A percentile compares a stretch with the other conserved stretches of the same genome.
Conservation (phyloP, 257 asterid genomes). For the Anisodus acutangulus region DNA sequence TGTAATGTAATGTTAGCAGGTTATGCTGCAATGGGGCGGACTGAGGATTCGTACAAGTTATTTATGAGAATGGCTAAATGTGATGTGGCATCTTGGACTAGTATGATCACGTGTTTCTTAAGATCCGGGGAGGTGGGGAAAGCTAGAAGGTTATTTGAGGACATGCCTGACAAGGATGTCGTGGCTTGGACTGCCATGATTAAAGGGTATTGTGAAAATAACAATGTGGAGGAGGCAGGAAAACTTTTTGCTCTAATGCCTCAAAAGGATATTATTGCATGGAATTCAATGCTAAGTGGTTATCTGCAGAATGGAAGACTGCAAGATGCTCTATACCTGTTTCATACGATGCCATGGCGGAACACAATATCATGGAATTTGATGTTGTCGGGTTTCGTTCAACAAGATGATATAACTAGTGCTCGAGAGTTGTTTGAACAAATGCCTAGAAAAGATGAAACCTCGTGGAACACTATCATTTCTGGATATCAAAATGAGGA, state of each 20-base stretch:
- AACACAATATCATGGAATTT: slow-evolving; percentile 68
- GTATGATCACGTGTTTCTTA: slow-evolving; percentile 59
- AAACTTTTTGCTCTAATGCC: slow-evolving; percentile 66
- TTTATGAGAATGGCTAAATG: slow-evolving; percentile 49
- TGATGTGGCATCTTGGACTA: slow-evolving; percentile 80
- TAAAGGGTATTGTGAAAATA: slow-evolving; percentile 64
- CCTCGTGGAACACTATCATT: slow-evolving; percentile 66
- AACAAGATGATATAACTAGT: slow-evolving; percentile 46
- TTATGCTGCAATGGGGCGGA: slow-evolving; percentile 42
- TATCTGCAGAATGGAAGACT: slow-evolving; percentile 48
- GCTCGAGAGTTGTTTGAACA: slow-evolving; percentile 54
- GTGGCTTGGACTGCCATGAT: slow-evolving; percentile 87
- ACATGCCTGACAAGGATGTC: slow-evolving; percentile 68
- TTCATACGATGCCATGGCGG: slow-evolving; percentile 53
- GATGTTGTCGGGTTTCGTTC: slow-evolving; percentile 62
- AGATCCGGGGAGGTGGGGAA: slow-evolving; percentile 58
- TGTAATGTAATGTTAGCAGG: slow-evolving; percentile 65
- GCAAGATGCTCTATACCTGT: slow-evolving; percentile 56
- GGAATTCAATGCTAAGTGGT: slow-evolving; percentile 76
- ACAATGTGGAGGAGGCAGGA: slow-evolving; percentile 49
- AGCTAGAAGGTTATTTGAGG: slow-evolving; percentile 62
- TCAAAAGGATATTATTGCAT: slow-evolving; percentile 58
- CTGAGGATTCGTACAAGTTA: slow-evolving; percentile 46
- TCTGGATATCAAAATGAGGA: slow-evolving; percentile 58
- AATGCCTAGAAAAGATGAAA: slow-evolving; percentile 62